Base-by-base conservation (phyloP, 768 basidiomycete species). In the Amanita phalloides region DNA sequence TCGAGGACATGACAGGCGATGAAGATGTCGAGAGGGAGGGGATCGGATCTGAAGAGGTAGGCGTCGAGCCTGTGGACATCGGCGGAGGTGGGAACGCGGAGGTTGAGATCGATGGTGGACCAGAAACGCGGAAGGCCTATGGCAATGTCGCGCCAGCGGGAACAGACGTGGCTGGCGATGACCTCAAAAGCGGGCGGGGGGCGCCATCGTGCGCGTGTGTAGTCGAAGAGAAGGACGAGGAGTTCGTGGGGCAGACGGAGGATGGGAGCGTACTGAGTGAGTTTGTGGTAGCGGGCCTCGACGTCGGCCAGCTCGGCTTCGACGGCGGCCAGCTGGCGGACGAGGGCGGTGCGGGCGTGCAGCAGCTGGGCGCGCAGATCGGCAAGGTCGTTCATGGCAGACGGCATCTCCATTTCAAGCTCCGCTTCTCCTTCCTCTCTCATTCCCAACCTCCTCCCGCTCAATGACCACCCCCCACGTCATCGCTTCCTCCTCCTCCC, bases 391-490 rank as follows among this genome's bases (percentile, higher is more conserved):
- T 30, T 11, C 25, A 35, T 8, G 49, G 13, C 4, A 36, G 44
- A 21, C 33, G 21, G 53, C 53, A 32, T 30, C 33, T 33, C 14
- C 32, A 6, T 39, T 52, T 52, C 35, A 52, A 45, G n/a, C 20
- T 45, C 51, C 51, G 51, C 50, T 25, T 14, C 25, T 52, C 23
- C 14, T 56, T 54, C 57, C 52, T 50, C 55, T 56, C 55, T 36
- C 7, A 9, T 51, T 47, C 46, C 36, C 56, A 48, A 26, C 45
- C 45, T 38, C 45, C 45, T 42, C 48, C 35, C 47, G 21, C 48
- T 60, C 55, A 56, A 90, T 89, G 87, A 75, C 86, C 53, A 88
- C 87, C 53, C 83, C 86, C 56, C 87, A 90, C 72, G 84, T 89
- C 65, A 84, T 90, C 58, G 81, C 87, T 45, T 86, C 86, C 37